Base-by-base conservation (phyloP, 495 filamentous ascomycete genomes). In the Penicillium bialowiezense region DNA sequence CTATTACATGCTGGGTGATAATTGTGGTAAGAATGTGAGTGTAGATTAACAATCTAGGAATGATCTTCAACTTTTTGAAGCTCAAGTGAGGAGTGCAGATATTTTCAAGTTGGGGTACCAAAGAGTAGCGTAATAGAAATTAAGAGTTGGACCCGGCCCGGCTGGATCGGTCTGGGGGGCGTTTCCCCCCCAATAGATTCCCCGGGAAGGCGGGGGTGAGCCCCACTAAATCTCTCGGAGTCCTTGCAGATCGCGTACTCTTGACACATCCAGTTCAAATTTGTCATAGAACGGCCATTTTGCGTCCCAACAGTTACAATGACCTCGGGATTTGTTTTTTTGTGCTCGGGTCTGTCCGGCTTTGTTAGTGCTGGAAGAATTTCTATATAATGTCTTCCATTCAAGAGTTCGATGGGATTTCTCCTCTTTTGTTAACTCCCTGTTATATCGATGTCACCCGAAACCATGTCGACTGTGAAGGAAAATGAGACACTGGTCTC, bases 41-140 rank as follows among this genome's bases (percentile, higher is more conserved):
- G n/a, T n/a, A n/a, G n/a, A n/a, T n/a, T n/a, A n/a, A n/a, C n/a
- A n/a, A n/a, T 26, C 23, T 8, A 26, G 23, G 8, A 26, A 26
- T 26, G 23, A 26, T 26, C 8, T 26, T 3, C 23, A 8, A 26
- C 23, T 26, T 26, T 8, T 4, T 26, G 23, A 26, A 26, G 23
- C 23, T 26, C 4, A 26, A 26, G 23, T 26, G 23, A 26, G 23
- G 23, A 26, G 23, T 26, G 23, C 23, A 26, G 23, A 26, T 26
- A 19, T 37, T 37, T n/a, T 37, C 15, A 39, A 2, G 18, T 39
- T 39, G 36, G 36, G 13, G 36, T 39, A 39, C 9, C 8, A 19
- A 39, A 39, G 36, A 13, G 36, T 39, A 39, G 36, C 36, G 36
- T 39, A 39, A 39, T 39, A 10, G 13, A 39, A 39, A 39, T 39